Percentiles rank a stretch among this genome's conserved stretches.
These are phyloP conservation scores for Aspergillus sp. DNA, from an alignment of 2,329 filamentous ascomycete genomes.

Conservation along the genomic window DNA sequence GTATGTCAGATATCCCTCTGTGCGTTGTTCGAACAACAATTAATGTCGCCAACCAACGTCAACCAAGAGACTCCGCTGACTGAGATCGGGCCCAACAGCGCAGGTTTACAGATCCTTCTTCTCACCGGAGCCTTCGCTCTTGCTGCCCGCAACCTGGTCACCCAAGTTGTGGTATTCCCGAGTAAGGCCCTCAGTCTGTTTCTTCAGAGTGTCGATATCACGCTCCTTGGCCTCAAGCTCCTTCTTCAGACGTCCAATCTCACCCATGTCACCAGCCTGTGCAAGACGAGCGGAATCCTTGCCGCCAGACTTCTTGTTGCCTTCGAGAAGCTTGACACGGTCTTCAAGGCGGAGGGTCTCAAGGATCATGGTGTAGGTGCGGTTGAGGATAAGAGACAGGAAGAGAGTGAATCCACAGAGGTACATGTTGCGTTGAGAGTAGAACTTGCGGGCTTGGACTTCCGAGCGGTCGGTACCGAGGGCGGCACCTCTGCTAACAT, in stretches of 20 bases:
- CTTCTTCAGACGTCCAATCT: constrained; percentile 73
- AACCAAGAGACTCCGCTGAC: neutral
- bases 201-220: constrained; percentile 85
- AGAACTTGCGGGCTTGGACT: constrained; percentile 99
- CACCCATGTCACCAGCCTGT: constrained; percentile 69
- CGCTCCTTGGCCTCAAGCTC: constrained; percentile 71
- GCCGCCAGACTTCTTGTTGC: constrained; percentile 56
- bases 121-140: constrained; percentile 42
- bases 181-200: constrained; percentile 80
- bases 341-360: constrained; percentile 91
- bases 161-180: constrained; percentile 83
- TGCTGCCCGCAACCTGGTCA: constrained; percentile 68
- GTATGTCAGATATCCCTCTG: neutral
- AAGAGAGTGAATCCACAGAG: constrained; percentile 99
- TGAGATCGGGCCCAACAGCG: neutral
- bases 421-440: constrained; percentile 99
- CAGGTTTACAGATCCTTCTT: constrained; percentile 56
- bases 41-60: neutral
- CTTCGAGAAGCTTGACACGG: constrained; percentile 80
- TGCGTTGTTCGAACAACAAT: neutral
- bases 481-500: constrained; percentile 59
- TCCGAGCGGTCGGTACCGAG: constrained; percentile 95
- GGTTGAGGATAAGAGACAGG: constrained; percentile 95
- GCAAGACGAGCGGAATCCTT: constrained; percentile 73
- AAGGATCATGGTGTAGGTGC: constrained; percentile 96